Percentiles rank a stretch among this genome's conserved stretches.
Conservation (phyloP, 441 rosid genomes). For the Lepidium campestre region DNA sequence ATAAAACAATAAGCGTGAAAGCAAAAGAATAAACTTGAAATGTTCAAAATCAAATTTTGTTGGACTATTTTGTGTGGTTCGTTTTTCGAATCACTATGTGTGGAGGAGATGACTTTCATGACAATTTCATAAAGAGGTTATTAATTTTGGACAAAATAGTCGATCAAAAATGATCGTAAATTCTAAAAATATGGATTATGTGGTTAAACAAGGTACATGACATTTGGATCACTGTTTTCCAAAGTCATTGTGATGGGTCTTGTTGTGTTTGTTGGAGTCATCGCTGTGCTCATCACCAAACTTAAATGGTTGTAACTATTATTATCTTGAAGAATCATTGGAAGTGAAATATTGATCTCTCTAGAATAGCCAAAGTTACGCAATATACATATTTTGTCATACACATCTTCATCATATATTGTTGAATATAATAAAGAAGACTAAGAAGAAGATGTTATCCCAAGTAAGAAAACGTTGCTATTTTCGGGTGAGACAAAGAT, state of each 20-base stretch:
- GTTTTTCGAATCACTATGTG: not conserved
- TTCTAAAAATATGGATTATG: not conserved
- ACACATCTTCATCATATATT: conserved; percentile 15
- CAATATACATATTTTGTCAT: conserved; percentile 11
- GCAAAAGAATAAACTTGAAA: not conserved
- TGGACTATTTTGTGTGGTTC: conserved; percentile 9
- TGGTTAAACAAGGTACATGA: conserved; percentile 18
- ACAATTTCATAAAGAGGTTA: not conserved
- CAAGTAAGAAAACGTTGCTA: too few relatives aligned
- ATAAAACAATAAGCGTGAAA: not conserved
- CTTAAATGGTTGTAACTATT: conserved; percentile 11
- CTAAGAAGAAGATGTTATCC: too few relatives aligned
- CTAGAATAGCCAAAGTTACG: not conserved
- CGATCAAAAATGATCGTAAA: not conserved
- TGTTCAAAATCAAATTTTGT: conserved; percentile 22
- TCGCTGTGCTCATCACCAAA: conserved; percentile 19
- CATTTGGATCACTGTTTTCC: conserved; percentile 8
- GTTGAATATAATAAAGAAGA: too few relatives aligned
- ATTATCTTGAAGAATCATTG: not conserved
- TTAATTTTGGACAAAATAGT: not conserved
- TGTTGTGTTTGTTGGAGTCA: conserved; percentile 14
- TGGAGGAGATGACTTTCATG: conserved; percentile 14
- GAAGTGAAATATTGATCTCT: conserved; percentile 18
- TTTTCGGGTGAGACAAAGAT: too few relatives aligned
- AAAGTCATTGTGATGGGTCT: not conserved